Conservation (phyloP, 345 rosid genomes). For the Aquilaria sinensis region DNA sequence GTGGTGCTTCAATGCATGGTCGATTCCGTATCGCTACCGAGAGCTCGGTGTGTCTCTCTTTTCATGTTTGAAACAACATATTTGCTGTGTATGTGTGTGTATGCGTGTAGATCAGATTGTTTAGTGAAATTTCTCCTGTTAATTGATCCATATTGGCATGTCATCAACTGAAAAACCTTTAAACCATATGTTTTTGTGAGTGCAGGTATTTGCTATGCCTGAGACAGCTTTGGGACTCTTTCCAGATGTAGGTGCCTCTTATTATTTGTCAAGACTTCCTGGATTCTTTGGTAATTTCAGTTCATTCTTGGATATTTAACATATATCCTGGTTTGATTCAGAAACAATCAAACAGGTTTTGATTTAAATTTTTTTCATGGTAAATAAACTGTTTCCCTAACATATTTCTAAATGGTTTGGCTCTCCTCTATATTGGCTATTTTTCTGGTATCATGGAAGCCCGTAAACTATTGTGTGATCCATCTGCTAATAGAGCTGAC, state of each 20-base stretch:
- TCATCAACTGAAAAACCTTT: too few species aligned
- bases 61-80: not conserved
- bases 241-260: conserved; percentile 78
- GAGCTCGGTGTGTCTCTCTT: conserved; percentile 38
- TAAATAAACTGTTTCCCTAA: not conserved
- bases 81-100: not conserved
- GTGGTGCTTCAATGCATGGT: conserved; percentile 66
- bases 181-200: too few species aligned
- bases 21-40: conserved; percentile 69
- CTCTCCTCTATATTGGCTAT: not conserved
- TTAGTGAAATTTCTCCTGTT: not conserved
- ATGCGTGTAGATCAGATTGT: conserved; percentile 4
- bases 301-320: not conserved
- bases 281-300: conserved; percentile 58
- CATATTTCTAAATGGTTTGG: not conserved
- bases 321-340: too few species aligned
- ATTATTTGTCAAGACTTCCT: conserved; percentile 70
- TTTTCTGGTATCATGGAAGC: not conserved
- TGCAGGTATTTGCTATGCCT: conserved; percentile 79
- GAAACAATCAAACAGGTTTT: not conserved
- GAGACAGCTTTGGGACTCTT: conserved; percentile 76
- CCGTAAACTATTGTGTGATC: not conserved
- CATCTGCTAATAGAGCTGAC: not conserved
- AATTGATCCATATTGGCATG: not conserved
- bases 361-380: not conserved